Evolutionary conservation across 345 rosid genomes (phyloP).

Genomic region (Eucalyptus sideroxylon): DNA sequence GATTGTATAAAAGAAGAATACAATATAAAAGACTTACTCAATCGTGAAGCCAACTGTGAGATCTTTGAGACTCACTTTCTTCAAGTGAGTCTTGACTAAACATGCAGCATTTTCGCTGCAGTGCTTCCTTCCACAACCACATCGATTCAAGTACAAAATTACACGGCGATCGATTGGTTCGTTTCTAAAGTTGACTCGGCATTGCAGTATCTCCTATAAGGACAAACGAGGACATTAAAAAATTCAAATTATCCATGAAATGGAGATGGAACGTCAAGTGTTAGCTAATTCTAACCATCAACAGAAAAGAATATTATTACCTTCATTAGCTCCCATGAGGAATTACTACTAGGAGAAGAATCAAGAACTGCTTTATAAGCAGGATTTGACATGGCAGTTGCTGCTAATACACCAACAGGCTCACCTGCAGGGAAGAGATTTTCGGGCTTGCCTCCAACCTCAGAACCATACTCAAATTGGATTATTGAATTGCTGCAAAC

Average conservation of each 20-base stretch:
- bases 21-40: conserved; percentile 42
- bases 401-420: conserved; percentile 96
- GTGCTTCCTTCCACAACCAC: conserved; percentile 60
- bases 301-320: conserved; percentile 13
- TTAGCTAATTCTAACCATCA: neutral
- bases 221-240: neutral
- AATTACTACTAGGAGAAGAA: conserved; percentile 79
- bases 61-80: conserved; percentile 73
- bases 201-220: conserved; percentile 82
- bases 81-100: conserved; percentile 62
- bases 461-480: conserved; percentile 67
- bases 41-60: conserved; percentile 47
- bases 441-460: conserved; percentile 28
- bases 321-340: conserved; percentile 98
- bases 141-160: conserved; percentile 53
- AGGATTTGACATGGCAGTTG: conserved; percentile 97
- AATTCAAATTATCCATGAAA: neutral
- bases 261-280: neutral
- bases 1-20: neutral
- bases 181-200: conserved; percentile 69
- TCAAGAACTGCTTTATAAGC: conserved; percentile 98
- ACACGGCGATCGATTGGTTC: conserved; percentile 60
- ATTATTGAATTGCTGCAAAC: conserved; percentile 73
- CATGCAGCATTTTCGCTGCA: conserved; percentile 77
- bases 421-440: conserved; percentile 76